Base-by-base conservation (phyloP, 331 rosid genomes). In the Spiraea crenata region DNA sequence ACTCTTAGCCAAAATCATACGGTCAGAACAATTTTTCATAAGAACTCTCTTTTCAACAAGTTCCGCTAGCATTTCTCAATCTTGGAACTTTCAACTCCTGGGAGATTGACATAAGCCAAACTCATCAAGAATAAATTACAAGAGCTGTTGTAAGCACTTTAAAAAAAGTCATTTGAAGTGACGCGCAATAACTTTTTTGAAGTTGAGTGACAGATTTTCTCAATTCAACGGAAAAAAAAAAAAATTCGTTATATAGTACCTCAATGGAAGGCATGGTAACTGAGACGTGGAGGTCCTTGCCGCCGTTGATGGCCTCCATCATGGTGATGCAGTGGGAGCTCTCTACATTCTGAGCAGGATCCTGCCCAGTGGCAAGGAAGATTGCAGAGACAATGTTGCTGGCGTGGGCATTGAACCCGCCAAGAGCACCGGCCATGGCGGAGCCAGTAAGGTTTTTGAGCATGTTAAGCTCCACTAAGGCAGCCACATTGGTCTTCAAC, bases 321-420 rank as follows among this genome's bases (percentile, higher is more conserved):
- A 89, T 84, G 40, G 95, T 89, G 73, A 89, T 80, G 65, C 92
- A 89, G 48, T 86, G 85, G 57, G 95, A 86, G 73, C 91, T 89
- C 85, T 89, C 95, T 0, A 88, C 89, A 63, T 82, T 85, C 73
- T 88, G 93, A n/a, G 91, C 93, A 10, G 93, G 93, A 48, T 88
- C 95, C 68, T 89, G 91, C 58, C 91, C 95, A 1, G 95, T 89
- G 77, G 95, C 95, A 11, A 89, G 58, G 79, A 65, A 89, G 9
- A 89, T 11, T 38, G 95, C 91, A 2, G 89, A n/a, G 0, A 89
- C 91, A 48, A 89, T 86, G 59, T 89, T 89, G 72, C 89, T 84
- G 16, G 95, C 91, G 39, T 86, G 95, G 6, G 96, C 92, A 17
- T 89, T 89, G 80, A 82, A 89, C 0, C 96, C 92, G 2, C 92